Conservation (phyloP, 441 rosid species). For the Adansonia rubrostipa region DNA sequence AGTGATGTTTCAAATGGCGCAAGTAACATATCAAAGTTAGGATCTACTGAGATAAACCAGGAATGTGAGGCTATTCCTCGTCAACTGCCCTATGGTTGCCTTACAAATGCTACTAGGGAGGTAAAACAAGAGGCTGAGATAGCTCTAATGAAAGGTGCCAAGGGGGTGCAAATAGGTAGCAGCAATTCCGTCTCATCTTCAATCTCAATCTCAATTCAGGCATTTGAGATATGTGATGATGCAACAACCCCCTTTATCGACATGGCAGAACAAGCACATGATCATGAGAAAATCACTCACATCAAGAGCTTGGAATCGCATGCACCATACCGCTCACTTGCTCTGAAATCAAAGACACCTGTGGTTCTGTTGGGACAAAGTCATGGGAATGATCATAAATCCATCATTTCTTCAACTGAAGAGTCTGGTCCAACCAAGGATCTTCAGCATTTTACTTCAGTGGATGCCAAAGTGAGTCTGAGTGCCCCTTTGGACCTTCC, state of each 20-base stretch:
- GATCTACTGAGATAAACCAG: slow-evolving; percentile 39
- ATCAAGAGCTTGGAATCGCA: slow-evolving; percentile 41
- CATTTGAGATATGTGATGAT: slow-evolving; percentile 77
- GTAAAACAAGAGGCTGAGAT: slow-evolving; percentile 41
- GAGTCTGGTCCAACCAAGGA: slow-evolving; percentile 38
- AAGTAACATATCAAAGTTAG: slow-evolving; percentile 38
- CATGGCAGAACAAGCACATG: slow-evolving; percentile 47
- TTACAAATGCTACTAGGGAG: slow-evolving; percentile 37
- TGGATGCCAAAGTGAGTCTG: slow-evolving; percentile 33
- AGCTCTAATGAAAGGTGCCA: slow-evolving; percentile 48
- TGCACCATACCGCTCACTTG: slow-evolving; percentile 36
- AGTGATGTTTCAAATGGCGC: slow-evolving; percentile 47
- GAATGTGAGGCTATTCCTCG: slow-evolving; percentile 41
- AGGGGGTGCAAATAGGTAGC: slow-evolving; percentile 66
- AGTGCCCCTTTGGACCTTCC: slow-evolving; percentile 30
- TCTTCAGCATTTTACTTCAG: slow-evolving; percentile 33
- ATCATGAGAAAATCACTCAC: slow-evolving; percentile 40
- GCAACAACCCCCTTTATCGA: slow-evolving; percentile 63
- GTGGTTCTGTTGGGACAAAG: slow-evolving; percentile 37
- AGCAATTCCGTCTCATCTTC: slow-evolving; percentile 75
- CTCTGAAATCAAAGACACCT: slow-evolving; percentile 30
- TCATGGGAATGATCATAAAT: slow-evolving; percentile 35
- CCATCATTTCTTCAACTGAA: slow-evolving; percentile 41
- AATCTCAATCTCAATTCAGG: slow-evolving; percentile 56
- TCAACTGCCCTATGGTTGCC: slow-evolving; percentile 35